phyloP scores from a whole-genome alignment of 1,284 basidiomycete species.

The Ceratobasidium sp. region DNA sequence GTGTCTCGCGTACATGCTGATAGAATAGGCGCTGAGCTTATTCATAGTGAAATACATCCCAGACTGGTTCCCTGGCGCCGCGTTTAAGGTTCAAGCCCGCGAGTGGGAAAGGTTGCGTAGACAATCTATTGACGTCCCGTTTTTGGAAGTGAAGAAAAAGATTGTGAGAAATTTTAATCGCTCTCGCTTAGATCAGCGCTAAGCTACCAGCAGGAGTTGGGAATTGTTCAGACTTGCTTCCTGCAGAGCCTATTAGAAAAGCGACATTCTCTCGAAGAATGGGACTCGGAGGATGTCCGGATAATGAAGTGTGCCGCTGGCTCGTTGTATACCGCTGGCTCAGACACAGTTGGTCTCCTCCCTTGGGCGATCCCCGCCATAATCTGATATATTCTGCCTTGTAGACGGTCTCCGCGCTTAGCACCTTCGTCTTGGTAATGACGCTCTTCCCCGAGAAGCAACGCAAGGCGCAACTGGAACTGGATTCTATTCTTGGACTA shows the following conservation, averaged over 20 bases:
- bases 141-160: conserved; percentile 60
- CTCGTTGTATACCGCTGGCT: conserved; percentile 58
- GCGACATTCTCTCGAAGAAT: conserved; percentile 49
- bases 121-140: conserved; percentile 60
- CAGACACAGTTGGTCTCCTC: conserved; percentile 51
- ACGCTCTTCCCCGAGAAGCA: conserved; percentile 42
- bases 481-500: conserved; percentile 38
- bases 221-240: conserved; percentile 60
- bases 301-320: conserved; percentile 61
- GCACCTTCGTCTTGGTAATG: conserved; percentile 30
- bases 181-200: conserved; percentile 13
- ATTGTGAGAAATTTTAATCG: conserved; percentile 56
- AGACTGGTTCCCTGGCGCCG: conserved; percentile 66
- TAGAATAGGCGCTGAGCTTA: background rate
- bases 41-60: conserved; percentile 62
- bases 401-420: conserved; percentile 32
- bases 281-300: conserved; percentile 56
- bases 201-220: conserved; percentile 57
- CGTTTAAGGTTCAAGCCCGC: conserved; percentile 63
- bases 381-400: background rate
- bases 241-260: conserved; percentile 59
- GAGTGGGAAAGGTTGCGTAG: conserved; percentile 57
- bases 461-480: conserved; percentile 36
- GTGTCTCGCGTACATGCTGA: background rate
- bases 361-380: background rate